Evolutionary conservation across 306 rosid genomes (phyloP).

Genomic region (Medicago lupulina): DNA sequence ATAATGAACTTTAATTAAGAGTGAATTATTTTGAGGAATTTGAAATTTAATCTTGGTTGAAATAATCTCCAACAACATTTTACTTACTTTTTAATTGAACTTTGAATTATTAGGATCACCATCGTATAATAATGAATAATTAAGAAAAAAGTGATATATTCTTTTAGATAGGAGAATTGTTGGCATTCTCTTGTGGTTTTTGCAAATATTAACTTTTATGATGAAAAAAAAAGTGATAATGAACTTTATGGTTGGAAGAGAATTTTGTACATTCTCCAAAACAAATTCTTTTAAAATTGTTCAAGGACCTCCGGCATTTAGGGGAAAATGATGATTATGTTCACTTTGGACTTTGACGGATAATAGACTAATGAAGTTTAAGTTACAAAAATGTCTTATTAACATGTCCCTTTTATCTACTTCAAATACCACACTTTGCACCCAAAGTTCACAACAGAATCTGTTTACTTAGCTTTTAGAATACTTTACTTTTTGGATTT

Average conservation of each 20-base stretch:
- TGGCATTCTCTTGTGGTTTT: neutral
- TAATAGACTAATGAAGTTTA: constrained; percentile 42
- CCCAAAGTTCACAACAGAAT: constrained; percentile 41
- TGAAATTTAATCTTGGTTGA: too few relatives aligned
- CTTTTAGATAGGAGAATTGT: neutral
- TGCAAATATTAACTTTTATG: neutral
- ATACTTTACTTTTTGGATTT: constrained; percentile 14
- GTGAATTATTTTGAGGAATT: too few relatives aligned
- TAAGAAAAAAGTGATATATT: too few relatives aligned
- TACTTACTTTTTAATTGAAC: too few relatives aligned
- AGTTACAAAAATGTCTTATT: constrained; percentile 18
- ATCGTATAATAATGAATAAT: too few relatives aligned
- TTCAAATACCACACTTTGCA: constrained; percentile 48
- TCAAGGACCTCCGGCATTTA: constrained; percentile 76
- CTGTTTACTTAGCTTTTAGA: constrained; percentile 16
- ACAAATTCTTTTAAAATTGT: constrained; percentile 38
- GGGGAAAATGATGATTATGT: constrained; percentile 68
- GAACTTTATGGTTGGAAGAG: constrained; percentile 44
- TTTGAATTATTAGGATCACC: too few relatives aligned
- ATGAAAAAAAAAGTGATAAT: too few relatives aligned
- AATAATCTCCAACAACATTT: too few relatives aligned
- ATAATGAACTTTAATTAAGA: too few relatives aligned
- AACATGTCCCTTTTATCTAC: constrained; percentile 45
- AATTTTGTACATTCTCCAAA: constrained; percentile 67
- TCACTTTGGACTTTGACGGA: constrained; percentile 78